These are phyloP conservation scores for Noccaea caerulescens DNA, from an alignment of 345 rosid genomes.

Conservation along the genomic window DNA sequence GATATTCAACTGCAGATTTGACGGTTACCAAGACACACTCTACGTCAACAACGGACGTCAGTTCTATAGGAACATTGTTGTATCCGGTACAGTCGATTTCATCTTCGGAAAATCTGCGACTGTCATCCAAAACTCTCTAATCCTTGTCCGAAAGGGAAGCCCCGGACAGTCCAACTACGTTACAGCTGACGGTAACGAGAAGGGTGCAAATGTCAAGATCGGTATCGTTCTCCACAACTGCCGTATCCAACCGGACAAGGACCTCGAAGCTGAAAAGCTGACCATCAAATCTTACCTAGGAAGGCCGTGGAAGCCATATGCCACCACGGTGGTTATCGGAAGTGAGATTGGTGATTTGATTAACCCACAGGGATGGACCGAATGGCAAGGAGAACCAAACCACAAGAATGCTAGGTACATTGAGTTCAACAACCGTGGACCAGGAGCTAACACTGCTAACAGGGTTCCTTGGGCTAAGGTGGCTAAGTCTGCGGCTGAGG, in stretches of 20 bases:
- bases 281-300: conserved; percentile 60
- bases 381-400: conserved; percentile 49
- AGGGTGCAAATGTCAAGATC: conserved; percentile 34
- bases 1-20: conserved; percentile 63
- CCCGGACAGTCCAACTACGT: conserved; percentile 57
- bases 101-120: conserved; percentile 67
- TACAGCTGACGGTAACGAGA: conserved; percentile 62
- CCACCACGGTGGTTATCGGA: conserved; percentile 68
- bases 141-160: conserved; percentile 54
- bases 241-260: conserved; percentile 64
- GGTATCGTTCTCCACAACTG: conserved; percentile 76
- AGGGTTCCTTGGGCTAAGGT: conserved; percentile 62
- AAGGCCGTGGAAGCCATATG: conserved; percentile 66
- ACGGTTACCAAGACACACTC: conserved; percentile 74
- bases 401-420: conserved; percentile 46
- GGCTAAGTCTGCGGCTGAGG: conserved; percentile 48
- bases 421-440: conserved; percentile 70
- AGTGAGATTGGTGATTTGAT: conserved; percentile 58
- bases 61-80: conserved; percentile 69
- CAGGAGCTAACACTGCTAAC: conserved; percentile 50
- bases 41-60: conserved; percentile 61
- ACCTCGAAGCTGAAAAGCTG: conserved; percentile 46
- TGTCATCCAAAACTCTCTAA: conserved; percentile 67
- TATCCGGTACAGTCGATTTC: conserved; percentile 80
- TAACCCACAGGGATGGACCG: conserved; percentile 59